These are phyloP conservation scores for Plenodomus tracheiphilus DNA, from an alignment of 2,329 filamentous ascomycete genomes.

Conservation along the genomic window DNA sequence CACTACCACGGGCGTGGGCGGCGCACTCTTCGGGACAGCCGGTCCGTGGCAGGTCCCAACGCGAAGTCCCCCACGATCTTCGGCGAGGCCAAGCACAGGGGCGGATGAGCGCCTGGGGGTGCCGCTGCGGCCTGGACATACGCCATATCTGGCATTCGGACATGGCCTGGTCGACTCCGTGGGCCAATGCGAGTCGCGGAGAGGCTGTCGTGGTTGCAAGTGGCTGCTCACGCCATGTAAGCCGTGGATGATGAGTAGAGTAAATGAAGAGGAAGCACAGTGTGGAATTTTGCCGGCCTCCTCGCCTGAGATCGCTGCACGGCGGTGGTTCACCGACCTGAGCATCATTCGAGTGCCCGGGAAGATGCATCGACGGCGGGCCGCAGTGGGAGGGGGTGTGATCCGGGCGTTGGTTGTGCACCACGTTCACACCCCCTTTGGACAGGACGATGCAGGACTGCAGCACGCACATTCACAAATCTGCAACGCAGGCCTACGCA, in stretches of 20 bases:
- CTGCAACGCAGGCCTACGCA: background rate
- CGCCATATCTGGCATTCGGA: background rate
- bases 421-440: background rate
- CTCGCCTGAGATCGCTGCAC: conserved; percentile 14
- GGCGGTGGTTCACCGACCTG: conserved; percentile 17
- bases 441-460: background rate
- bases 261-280: conserved; percentile 3
- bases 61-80: conserved; percentile 29
- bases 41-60: conserved; percentile 17
- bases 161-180: conserved; percentile 11
- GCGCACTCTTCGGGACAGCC: conserved; percentile 21
- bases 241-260: conserved; percentile 4
- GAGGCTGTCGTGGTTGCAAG: conserved; percentile 15
- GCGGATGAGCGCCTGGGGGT: conserved; percentile 24
- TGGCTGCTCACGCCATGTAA: conserved; percentile 13
- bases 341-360: conserved; percentile 19
- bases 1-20: conserved; percentile 12
- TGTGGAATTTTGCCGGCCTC: conserved; percentile 10
- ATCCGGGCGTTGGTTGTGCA: background rate
- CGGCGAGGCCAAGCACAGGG: conserved; percentile 27
- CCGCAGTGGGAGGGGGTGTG: conserved; percentile 12
- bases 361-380: conserved; percentile 25
- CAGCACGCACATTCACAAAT: background rate
- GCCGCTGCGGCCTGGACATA: conserved; percentile 12
- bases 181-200: conserved; percentile 13